Percentiles rank a stretch among this genome's conserved stretches.
phyloP scores from a whole-genome alignment of 2,329 filamentous ascomycete genomes.

The Cytospora leucostoma region DNA sequence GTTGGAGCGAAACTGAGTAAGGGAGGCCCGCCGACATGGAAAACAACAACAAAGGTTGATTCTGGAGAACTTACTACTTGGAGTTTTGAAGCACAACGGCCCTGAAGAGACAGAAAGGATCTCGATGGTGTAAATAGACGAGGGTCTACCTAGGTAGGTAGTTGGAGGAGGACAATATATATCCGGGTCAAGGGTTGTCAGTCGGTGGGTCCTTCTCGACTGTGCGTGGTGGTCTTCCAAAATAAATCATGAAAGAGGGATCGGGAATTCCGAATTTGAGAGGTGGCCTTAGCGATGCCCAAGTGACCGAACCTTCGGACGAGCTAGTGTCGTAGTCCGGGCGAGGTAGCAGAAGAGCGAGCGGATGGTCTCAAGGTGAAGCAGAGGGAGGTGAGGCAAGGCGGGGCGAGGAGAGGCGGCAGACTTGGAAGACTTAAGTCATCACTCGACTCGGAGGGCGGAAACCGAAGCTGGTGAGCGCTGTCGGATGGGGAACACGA shows the following conservation, averaged over 20 bases:
- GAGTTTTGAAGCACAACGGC: not conserved
- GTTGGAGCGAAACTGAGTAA: not conserved
- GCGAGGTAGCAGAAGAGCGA: not conserved
- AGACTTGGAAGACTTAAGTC: constrained; percentile 21
- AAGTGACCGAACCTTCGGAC: constrained; percentile 1
- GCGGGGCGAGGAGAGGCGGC: constrained; percentile 15
- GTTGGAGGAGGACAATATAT: not conserved
- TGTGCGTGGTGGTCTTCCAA: not conserved
- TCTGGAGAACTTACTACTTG: not conserved
- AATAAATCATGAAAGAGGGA: not conserved
- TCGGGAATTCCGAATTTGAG: constrained; percentile 2
- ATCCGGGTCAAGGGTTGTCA: not conserved
- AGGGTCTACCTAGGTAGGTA: not conserved
- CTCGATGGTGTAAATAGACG: not conserved
- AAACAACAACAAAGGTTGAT: not conserved
- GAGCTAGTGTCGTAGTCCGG: constrained; percentile 6
- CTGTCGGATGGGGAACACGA: constrained; percentile 7
- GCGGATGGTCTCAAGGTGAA: constrained; percentile 11
- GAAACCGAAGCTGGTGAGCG: constrained; percentile 17
- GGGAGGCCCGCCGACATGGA: not conserved
- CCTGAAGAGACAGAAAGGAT: not conserved
- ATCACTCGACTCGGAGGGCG: constrained; percentile 16
- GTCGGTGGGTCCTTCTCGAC: not conserved
- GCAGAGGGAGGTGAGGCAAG: constrained; percentile 15
- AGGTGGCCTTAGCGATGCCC: not conserved